Evolutionary conservation across 2,329 filamentous ascomycete genomes (phyloP).

Genomic region (Diatrype stigma): DNA sequence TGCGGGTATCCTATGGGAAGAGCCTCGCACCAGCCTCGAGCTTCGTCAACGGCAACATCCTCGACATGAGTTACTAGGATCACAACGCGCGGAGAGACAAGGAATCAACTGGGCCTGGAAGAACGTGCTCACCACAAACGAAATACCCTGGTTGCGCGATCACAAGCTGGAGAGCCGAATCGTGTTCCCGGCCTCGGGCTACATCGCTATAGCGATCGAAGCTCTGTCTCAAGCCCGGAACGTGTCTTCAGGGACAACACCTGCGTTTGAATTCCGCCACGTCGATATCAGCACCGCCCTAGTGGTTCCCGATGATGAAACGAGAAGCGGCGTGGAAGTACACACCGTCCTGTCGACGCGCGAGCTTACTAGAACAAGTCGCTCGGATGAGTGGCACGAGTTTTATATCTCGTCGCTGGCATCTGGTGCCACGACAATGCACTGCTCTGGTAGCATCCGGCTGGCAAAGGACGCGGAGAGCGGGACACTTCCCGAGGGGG

Average conservation of each 20-base stretch:
- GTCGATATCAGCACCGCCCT: constrained; percentile 5
- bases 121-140: constrained; percentile 10
- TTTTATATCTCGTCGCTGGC: constrained; percentile 16
- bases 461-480: neutral
- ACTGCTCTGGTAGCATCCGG: constrained; percentile 7
- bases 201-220: constrained; percentile 15
- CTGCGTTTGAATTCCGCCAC: constrained; percentile 4
- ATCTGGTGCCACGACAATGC: constrained; percentile 2
- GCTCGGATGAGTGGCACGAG: constrained; percentile 9
- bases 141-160: constrained; percentile 15
- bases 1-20: constrained; percentile 2
- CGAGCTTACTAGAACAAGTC: constrained; percentile 6
- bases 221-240: constrained; percentile 7
- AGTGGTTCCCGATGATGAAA: neutral
- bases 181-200: constrained; percentile 15
- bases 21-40: constrained; percentile 10
- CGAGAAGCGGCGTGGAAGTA: constrained; percentile 3
- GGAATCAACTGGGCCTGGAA: constrained; percentile 14
- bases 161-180: constrained; percentile 14
- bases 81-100: constrained; percentile 3
- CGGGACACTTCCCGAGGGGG: too few relatives aligned
- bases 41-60: constrained; percentile 4
- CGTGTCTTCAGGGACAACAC: neutral
- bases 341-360: constrained; percentile 10
- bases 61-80: constrained; percentile 14